Percentiles rank a stretch among this genome's conserved stretches.
phyloP scores from a whole-genome alignment of 1,284 basidiomycete species.

The Apiotrichum sp. region DNA sequence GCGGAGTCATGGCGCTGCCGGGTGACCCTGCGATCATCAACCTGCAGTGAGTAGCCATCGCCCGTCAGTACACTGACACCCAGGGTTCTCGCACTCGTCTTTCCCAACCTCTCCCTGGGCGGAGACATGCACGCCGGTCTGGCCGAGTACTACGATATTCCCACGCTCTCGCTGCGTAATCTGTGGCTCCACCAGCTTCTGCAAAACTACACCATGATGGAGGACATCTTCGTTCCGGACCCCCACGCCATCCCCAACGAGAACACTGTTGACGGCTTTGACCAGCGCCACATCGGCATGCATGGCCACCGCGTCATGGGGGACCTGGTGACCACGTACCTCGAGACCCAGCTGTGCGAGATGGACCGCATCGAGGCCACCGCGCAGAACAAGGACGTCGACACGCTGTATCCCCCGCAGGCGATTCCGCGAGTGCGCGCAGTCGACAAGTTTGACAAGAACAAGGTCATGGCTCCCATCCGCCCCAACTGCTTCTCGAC shows the following conservation, averaged over 20 bases:
- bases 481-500: slow-evolving; percentile 35
- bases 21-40: slow-evolving; percentile 7
- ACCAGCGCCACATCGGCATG: slow-evolving; percentile 28
- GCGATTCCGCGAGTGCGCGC: slow-evolving; percentile 12
- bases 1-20: slow-evolving; percentile 1
- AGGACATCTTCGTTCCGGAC: slow-evolving; percentile 21
- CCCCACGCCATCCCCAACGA: not conserved
- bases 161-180: slow-evolving; percentile 34
- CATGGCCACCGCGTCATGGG: slow-evolving; percentile 25
- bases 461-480: slow-evolving; percentile 21
- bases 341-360: slow-evolving; percentile 38
- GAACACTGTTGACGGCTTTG: slow-evolving; percentile 14
- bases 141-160: slow-evolving; percentile 40
- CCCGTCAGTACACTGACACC: too few relatives aligned
- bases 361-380: slow-evolving; percentile 28
- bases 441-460: slow-evolving; percentile 4
- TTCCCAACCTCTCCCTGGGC: slow-evolving; percentile 26
- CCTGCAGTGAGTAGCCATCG: slow-evolving; percentile 9
- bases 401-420: slow-evolving; percentile 22
- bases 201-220: slow-evolving; percentile 16
- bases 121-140: slow-evolving; percentile 36
- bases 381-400: slow-evolving; percentile 8
- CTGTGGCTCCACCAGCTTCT: slow-evolving; percentile 22
- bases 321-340: slow-evolving; percentile 31
- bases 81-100: slow-evolving; percentile 34